phyloP scores from a whole-genome alignment of 352 stramenopile species.

The Phytophthora ramorum region DNA sequence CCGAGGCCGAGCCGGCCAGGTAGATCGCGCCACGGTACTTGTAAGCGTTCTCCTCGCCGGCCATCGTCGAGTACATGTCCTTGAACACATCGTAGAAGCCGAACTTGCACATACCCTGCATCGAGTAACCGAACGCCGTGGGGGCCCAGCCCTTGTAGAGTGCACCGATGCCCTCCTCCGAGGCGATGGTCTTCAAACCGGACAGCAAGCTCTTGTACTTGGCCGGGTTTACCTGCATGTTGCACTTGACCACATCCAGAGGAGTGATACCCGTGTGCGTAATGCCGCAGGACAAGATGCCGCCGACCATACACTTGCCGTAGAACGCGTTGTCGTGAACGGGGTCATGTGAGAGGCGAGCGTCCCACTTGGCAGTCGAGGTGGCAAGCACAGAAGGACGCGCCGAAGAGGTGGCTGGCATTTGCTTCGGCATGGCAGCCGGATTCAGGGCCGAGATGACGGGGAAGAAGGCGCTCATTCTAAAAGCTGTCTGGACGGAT shows the following conservation, averaged over 20 bases:
- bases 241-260: constrained; percentile 96
- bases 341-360: constrained; percentile 78
- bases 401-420: not conserved
- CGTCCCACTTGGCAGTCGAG: constrained; percentile 83
- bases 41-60: constrained; percentile 93
- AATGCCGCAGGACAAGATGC: constrained; percentile 92
- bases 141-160: constrained; percentile 94
- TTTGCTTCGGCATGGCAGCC: constrained; percentile 5
- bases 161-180: constrained; percentile 81
- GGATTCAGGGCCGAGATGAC: constrained; percentile 69
- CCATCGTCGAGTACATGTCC: constrained; percentile 92
- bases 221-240: constrained; percentile 93
- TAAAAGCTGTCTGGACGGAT: constrained; percentile 2
- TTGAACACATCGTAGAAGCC: constrained; percentile 97
- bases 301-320: constrained; percentile 94
- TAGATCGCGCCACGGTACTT: constrained; percentile 94
- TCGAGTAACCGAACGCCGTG: constrained; percentile 92
- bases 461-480: constrained; percentile 71
- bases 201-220: constrained; percentile 86
- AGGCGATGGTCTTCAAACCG: constrained; percentile 87
- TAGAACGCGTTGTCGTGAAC: constrained; percentile 93
- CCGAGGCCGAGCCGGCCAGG: constrained; percentile 91
- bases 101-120: constrained; percentile 93
- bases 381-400: constrained; percentile 58
- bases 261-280: constrained; percentile 94